Evolutionary conservation across 1,284 basidiomycete species (phyloP).

Genomic region (Puccinia novopanici): DNA sequence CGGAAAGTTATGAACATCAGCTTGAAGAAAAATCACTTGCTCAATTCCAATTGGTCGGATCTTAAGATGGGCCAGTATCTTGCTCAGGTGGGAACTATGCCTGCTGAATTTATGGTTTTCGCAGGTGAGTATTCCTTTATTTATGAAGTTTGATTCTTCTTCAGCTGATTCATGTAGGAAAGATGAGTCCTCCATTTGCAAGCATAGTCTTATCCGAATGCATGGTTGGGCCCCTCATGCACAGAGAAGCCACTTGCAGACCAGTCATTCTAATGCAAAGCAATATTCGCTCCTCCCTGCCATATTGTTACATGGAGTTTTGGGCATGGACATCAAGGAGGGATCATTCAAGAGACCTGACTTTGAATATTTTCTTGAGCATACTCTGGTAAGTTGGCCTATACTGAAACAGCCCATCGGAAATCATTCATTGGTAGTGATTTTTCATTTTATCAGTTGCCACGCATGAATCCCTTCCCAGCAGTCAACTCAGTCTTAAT

Average conservation of each 20-base stretch:
- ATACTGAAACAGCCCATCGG: too few relatives aligned
- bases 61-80: not conserved
- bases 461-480: slow-evolving; percentile 25
- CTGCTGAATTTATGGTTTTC: not conserved
- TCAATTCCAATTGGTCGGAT: not conserved
- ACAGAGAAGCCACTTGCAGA: too few relatives aligned
- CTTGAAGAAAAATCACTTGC: too few relatives aligned
- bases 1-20: too few relatives aligned
- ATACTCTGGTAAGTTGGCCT: not conserved
- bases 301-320: not conserved
- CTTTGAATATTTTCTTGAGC: slow-evolving; percentile 19
- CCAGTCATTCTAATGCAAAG: too few relatives aligned
- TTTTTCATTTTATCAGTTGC: not conserved
- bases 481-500: slow-evolving; percentile 15
- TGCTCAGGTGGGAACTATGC: not conserved
- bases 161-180: not conserved
- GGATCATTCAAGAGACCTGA: not conserved
- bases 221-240: too few relatives aligned
- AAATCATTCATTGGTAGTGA: not conserved
- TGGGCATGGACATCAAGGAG: slow-evolving; percentile 9
- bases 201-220: not conserved
- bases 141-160: too few relatives aligned
- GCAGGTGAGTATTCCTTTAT: too few relatives aligned
- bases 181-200: not conserved
- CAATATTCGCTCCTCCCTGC: not conserved